phyloP scores from a whole-genome alignment of 1,284 basidiomycete genomes.

The Volvariella volvacea region DNA sequence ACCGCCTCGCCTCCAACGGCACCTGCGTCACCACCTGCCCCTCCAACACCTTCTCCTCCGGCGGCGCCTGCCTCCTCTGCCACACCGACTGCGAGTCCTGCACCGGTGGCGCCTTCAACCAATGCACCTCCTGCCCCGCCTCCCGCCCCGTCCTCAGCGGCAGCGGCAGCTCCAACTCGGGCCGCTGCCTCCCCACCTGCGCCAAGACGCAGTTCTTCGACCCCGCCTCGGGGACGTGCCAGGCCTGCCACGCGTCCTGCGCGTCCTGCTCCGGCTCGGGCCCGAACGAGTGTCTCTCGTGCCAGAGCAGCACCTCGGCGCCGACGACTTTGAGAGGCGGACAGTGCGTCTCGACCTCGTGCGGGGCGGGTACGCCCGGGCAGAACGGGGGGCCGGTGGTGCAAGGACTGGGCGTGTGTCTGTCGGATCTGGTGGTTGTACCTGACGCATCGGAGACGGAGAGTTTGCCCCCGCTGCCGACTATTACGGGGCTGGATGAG shows the following conservation, averaged over 20 bases:
- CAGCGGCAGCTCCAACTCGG: slow-evolving; percentile 53
- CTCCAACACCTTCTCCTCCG: slow-evolving; percentile 56
- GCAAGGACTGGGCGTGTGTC: slow-evolving; percentile 67
- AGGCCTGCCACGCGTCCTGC: slow-evolving; percentile 64
- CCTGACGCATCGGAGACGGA: slow-evolving; percentile 41
- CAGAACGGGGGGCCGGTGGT: slow-evolving; percentile 31
- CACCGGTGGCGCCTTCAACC: slow-evolving; percentile 62
- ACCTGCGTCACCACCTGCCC: slow-evolving; percentile 72
- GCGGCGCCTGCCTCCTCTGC: slow-evolving; percentile 61
- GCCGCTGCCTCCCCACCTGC: slow-evolving; percentile 72
- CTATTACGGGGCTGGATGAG: slow-evolving; percentile 45
- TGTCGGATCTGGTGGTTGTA: slow-evolving; percentile 61
- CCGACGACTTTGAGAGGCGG: slow-evolving; percentile 47
- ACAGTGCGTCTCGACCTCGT: slow-evolving; percentile 45
- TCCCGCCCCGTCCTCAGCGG: slow-evolving; percentile 63
- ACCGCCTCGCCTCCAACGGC: slow-evolving; percentile 59
- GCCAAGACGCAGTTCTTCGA: slow-evolving; percentile 67
- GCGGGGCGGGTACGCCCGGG: slow-evolving; percentile 18
- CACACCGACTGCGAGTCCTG: slow-evolving; percentile 80
- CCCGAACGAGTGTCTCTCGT: slow-evolving; percentile 60
- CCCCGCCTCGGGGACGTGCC: slow-evolving; percentile 51
- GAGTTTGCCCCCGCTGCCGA: slow-evolving; percentile 41
- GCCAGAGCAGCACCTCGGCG: slow-evolving; percentile 46
- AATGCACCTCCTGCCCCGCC: slow-evolving; percentile 66
- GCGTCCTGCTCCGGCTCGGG: slow-evolving; percentile 65